Base-by-base conservation (phyloP, 2,329 filamentous ascomycete genomes). In the Sphaerostilbella broomeana region DNA sequence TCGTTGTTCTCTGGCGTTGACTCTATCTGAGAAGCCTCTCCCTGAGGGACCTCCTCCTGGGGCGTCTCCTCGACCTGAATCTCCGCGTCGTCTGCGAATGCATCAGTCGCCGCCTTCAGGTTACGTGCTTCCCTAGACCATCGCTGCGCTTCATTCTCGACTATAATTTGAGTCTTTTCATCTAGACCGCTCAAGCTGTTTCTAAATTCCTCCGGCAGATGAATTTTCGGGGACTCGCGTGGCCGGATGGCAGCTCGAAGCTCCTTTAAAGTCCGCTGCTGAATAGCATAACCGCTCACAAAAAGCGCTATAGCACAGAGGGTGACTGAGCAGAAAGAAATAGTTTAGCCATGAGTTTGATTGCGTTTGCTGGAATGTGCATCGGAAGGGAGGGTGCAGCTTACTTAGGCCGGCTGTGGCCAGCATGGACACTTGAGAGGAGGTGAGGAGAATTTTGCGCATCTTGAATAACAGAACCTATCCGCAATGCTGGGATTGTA, bases 221-320 rank as follows among this genome's bases (percentile, higher is more conserved):
- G 69, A 30, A 69, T 62, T 43, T 69, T 67, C 5, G 70, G 69
- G 2, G 65, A 65, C 47, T 70, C 56, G 35, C 56, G 54, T 5
- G 62, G 62, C 49, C 73, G 73, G 52, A 95, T 81, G 13, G 84
- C 84, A 40, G 72, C 68, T 52, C 90, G 84, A 21, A 95, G 73
- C 51, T 82, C 81, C 46, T 75, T 76, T 4, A 95, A 77, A 1
- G 87, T 92, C 52, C 86, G 79, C 61, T 95, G 89, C 55, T 95
- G 89, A 38, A 95, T 73, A 3, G 81, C 75, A 60, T 94, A 95
- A 53, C 89, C 89, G 36, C 85, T 87, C 21, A 95, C 70, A 60
- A 95, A 95, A 18, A 95, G 78, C 4, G 88, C 76, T 25, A 81
- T 61, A 3, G 88, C 94, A 62, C 86, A 95, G 18, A 85, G 59